A percentile compares a stretch with the other conserved stretches of the same genome.
Conservation (phyloP, 345 rosid species). For the Acer saccharum region DNA sequence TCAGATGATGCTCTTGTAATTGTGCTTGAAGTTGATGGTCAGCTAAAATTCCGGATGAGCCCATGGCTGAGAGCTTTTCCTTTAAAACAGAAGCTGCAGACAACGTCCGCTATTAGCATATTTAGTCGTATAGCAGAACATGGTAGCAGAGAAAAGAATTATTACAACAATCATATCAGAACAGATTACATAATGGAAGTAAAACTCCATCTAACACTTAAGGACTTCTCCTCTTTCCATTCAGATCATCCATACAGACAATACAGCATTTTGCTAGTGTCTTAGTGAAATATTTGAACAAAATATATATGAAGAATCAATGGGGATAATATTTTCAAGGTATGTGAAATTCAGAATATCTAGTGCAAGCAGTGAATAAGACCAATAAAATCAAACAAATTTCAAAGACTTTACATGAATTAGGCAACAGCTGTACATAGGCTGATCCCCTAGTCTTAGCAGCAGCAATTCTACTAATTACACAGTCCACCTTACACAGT, state of each 20-base stretch:
- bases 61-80: constrained; percentile 90
- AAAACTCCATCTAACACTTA: neutral
- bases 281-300: neutral
- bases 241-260: neutral
- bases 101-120: constrained; percentile 34
- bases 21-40: constrained; percentile 98
- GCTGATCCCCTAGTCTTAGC: neutral
- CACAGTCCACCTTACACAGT: neutral
- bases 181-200: constrained; percentile 6
- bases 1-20: constrained; percentile 82
- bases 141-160: neutral
- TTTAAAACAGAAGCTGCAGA: constrained; percentile 90
- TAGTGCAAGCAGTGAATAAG: neutral
- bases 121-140: constrained; percentile 14
- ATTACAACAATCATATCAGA: neutral
- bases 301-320: neutral
- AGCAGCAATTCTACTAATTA: neutral
- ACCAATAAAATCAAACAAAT: neutral
- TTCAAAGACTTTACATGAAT: neutral
- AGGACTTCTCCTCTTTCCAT: constrained; percentile 14
- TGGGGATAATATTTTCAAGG: neutral
- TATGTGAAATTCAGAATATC: neutral
- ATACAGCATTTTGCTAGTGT: neutral
- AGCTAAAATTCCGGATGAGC: constrained; percentile 95
- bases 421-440: neutral